Base-by-base conservation (phyloP, 2,329 filamentous ascomycete genomes). In the Rachicladosporium sp. region DNA sequence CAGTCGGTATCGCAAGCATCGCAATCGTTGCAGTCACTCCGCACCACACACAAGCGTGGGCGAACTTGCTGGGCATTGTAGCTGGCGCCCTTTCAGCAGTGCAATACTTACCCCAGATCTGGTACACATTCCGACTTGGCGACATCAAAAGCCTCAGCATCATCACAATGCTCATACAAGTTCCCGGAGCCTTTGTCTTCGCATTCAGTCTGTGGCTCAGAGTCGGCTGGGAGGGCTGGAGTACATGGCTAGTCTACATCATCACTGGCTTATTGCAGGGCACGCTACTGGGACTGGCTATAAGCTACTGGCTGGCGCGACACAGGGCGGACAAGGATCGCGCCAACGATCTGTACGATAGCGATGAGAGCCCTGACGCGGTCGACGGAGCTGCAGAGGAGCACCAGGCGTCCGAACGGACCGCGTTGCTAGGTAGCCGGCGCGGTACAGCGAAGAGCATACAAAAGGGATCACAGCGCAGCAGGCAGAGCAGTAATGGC, bases 121-220 rank as follows among this genome's bases (percentile, higher is more conserved):
- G 79, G 65, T 95, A 83, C 38, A 98, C 91, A 0, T 93, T 84
- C 64, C 74, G 70, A 38, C 68, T 95, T 42, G 82, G 89, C 57
- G 93, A 89, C 58, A 83, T 82, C 44, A 87, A 87, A 39, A 94
- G 87, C 58, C 66, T 98, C 51, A 94, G 86, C 54, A 91, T 98
- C 41, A 81, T 86, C 4, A 96, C 95, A 82, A 96, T 98, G 88
- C 82, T 83, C 58, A 94, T 98, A 29, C 91, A 98, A 61, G 95
- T 89, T 0, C 91, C 91, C 0, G 91, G 91, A 1, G 87, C 86
- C 43, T 80, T 94, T 50, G 66, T 98, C 5, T 96, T 93, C 64
- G 87, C 89, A 0, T 80, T 73, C 9, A 95, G 87, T 58, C 65
- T 98, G 33, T 57, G 48, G 38, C 40, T 75, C 6, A 74, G 91